Conservation (phyloP, 495 filamentous ascomycete species). For the Clavariopsis aquatica region DNA sequence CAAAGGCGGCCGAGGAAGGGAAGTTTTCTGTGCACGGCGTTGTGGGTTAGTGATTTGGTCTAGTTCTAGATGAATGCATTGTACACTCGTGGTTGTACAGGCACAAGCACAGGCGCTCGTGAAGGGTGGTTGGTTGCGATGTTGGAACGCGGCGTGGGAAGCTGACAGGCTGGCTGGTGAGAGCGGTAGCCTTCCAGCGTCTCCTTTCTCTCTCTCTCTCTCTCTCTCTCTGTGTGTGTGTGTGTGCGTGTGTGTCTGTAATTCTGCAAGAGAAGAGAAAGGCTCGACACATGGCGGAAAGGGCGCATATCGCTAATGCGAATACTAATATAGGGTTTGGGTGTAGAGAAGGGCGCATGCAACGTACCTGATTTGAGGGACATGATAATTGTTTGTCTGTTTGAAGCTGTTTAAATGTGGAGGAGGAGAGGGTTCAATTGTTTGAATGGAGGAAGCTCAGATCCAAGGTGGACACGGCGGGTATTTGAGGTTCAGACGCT, state of each 20-base stretch:
- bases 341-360: background rate
- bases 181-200: no score
- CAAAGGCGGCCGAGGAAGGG: conserved; percentile 89
- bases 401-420: background rate
- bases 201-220: no score
- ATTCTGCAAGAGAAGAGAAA: background rate
- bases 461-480: conserved; percentile 1
- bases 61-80: background rate
- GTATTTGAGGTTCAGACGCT: conserved; percentile 9
- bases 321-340: no score
- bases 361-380: conserved; percentile 75
- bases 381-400: conserved; percentile 55
- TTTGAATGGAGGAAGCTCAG: background rate
- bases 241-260: no score
- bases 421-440: background rate
- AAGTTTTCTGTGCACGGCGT: conserved; percentile 65
- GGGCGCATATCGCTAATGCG: conserved; percentile 8
- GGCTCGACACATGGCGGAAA: background rate
- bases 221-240: no score
- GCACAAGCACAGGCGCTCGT: no score
- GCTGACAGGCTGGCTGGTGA: background rate
- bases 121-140: conserved; percentile 3
- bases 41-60: conserved; percentile 5
- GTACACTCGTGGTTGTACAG: conserved; percentile 16
- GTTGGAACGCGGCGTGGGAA: background rate